phyloP scores from a whole-genome alignment of 371 early-diverging fungal species.

The Coemansia sp. region DNA sequence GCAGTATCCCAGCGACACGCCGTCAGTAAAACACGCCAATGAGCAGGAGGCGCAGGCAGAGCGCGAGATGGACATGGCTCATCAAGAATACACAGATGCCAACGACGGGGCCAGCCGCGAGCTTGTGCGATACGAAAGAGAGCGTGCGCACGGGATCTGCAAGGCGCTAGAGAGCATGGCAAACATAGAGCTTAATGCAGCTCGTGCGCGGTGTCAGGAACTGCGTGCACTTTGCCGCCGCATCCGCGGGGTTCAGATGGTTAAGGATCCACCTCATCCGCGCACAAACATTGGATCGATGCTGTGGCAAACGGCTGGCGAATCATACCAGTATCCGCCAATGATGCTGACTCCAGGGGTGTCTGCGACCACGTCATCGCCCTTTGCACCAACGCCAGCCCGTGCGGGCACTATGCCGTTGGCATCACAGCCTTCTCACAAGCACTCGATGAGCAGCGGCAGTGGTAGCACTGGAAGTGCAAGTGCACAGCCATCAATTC shows the following conservation, averaged over 20 bases:
- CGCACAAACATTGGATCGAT: conserved; percentile 46
- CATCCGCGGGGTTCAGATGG: conserved; percentile 37
- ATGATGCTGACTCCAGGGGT: background rate
- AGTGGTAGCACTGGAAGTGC: background rate
- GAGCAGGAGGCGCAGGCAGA: conserved; percentile 38
- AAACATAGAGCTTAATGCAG: conserved; percentile 37
- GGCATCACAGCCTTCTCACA: conserved; percentile 6
- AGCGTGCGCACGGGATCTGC: conserved; percentile 30
- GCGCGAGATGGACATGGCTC: conserved; percentile 41
- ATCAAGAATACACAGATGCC: conserved; percentile 45
- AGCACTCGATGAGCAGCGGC: conserved; percentile 16
- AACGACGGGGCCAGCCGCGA: conserved; percentile 34
- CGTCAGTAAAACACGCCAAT: conserved; percentile 44
- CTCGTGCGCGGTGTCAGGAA: conserved; percentile 36
- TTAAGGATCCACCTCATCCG: conserved; percentile 43
- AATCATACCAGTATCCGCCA: conserved; percentile 6
- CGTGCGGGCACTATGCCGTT: conserved; percentile 3
- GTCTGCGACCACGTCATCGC: background rate
- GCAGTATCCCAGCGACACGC: conserved; percentile 45
- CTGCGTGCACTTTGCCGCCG: conserved; percentile 30
- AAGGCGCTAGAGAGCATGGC: conserved; percentile 43
- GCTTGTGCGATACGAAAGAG: conserved; percentile 42
- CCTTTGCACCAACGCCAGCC: conserved; percentile 4
- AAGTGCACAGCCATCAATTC: background rate
- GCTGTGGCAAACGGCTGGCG: conserved; percentile 31